Conservation (phyloP, 2,329 filamentous ascomycete genomes). For the Ceratocystis lukuohia region DNA sequence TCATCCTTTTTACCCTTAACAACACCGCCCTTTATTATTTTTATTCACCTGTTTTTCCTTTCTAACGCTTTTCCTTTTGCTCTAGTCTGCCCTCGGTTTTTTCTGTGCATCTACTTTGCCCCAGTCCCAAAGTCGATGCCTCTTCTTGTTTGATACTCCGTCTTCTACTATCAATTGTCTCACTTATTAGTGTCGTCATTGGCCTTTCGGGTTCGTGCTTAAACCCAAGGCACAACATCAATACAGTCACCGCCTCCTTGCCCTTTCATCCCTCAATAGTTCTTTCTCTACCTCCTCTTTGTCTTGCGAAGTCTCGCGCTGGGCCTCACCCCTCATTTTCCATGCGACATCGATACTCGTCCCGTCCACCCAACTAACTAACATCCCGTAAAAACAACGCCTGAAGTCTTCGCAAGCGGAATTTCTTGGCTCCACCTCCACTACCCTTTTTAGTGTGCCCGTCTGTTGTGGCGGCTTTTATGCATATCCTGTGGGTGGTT, state of each 20-base stretch:
- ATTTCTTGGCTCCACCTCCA: not conserved
- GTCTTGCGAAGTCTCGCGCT: no score
- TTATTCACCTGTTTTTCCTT: not conserved
- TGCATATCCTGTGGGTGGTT: not conserved
- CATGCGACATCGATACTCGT: not conserved
- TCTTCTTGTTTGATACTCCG: not conserved
- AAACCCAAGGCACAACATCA: not conserved
- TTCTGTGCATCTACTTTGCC: not conserved
- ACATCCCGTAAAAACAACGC: not conserved
- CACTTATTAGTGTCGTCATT: not conserved
- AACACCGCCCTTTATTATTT: not conserved
- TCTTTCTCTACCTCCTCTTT: not conserved
- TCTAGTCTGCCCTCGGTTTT: not conserved
- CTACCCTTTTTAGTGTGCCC: not conserved
- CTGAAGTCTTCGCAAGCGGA: not conserved
- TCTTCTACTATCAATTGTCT: not conserved
- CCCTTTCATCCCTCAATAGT: not conserved
- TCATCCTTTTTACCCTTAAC: not conserved
- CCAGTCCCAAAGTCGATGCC: not conserved
- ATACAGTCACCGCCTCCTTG: not conserved
- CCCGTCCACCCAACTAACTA: not conserved
- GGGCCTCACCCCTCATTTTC: no score
- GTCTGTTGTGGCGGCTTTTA: not conserved
- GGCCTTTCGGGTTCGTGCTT: constrained; percentile 3
- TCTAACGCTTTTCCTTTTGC: not conserved